phyloP scores from a whole-genome alignment of 129 eudicot genomes.

The Saussurea involucrata region DNA sequence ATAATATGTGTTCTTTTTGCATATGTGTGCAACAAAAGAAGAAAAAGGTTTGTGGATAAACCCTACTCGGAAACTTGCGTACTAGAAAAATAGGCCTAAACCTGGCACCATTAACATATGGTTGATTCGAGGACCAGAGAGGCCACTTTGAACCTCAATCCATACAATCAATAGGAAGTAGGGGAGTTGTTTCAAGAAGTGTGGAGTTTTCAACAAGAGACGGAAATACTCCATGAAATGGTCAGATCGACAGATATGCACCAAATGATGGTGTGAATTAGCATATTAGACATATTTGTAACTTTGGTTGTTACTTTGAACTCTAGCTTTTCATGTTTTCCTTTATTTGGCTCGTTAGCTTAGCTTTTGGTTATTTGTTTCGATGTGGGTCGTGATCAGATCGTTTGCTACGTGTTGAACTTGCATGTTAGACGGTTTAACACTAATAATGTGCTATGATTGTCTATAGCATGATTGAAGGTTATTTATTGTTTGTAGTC shows the following conservation, averaged over 20 bases:
- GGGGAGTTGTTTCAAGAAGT: neutral
- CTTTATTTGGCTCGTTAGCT: neutral
- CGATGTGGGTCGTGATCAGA: neutral
- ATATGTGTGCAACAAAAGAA: neutral
- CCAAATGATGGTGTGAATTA: neutral
- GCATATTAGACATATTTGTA: neutral
- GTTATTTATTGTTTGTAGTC: neutral
- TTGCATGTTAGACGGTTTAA: neutral
- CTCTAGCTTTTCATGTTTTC: neutral
- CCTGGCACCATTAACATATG: neutral
- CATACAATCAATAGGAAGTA: neutral
- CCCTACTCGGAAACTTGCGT: neutral
- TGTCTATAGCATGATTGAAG: neutral
- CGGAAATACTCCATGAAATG: neutral
- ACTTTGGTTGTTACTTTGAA: neutral
- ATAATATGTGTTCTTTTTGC: neutral
- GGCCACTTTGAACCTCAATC: neutral
- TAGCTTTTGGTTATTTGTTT: neutral
- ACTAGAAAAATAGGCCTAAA: neutral
- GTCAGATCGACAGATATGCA: neutral
- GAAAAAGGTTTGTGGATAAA: neutral
- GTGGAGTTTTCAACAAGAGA: neutral
- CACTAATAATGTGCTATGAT: neutral
- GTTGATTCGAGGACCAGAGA: neutral
- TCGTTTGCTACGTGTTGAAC: neutral